Conservation (phyloP, 2,329 filamentous ascomycete species). For the Verticillium albo-atrum region DNA sequence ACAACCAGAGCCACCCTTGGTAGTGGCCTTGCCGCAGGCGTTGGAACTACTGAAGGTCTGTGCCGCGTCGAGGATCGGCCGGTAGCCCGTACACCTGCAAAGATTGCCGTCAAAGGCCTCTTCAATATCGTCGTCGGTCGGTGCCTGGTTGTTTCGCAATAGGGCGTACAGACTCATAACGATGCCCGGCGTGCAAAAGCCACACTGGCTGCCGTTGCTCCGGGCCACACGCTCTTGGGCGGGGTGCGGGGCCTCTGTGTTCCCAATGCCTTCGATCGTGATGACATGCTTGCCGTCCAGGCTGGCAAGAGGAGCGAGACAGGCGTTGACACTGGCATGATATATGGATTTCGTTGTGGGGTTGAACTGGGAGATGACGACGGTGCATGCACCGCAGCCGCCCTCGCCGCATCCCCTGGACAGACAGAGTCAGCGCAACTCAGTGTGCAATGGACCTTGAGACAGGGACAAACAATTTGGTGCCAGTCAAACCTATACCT, state of each 20-base stretch:
- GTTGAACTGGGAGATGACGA: constrained; percentile 91
- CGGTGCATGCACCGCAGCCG: constrained; percentile 93
- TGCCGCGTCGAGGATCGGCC: constrained; percentile 89
- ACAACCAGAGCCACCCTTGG: constrained; percentile 54
- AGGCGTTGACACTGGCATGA: constrained; percentile 95
- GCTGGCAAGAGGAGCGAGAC: constrained; percentile 85
- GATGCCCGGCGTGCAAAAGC: constrained; percentile 96
- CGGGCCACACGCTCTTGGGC: constrained; percentile 87
- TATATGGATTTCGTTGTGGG: constrained; percentile 90
- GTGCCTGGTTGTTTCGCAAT: constrained; percentile 75
- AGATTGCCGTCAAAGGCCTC: constrained; percentile 97
- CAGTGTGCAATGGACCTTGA: constrained; percentile 1
- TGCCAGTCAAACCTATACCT: constrained; percentile 89
- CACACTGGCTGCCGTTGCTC: constrained; percentile 85
- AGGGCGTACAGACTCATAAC: constrained; percentile 97
- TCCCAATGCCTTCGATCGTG: constrained; percentile 93
- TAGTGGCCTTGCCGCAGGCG: constrained; percentile 44
- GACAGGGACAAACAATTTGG: constrained; percentile 67
- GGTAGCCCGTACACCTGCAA: constrained; percentile 92
- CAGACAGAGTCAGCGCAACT: not conserved
- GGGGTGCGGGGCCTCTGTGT: constrained; percentile 80
- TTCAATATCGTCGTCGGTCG: constrained; percentile 79
- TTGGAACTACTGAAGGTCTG: constrained; percentile 71
- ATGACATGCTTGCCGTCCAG: constrained; percentile 98
- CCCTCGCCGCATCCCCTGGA: constrained; percentile 83